Evolutionary conservation across 75 land plant species (phyloP), one percentile per base, ranked within the genome.

Genomic region (Sequoia sempervirens): DNA sequence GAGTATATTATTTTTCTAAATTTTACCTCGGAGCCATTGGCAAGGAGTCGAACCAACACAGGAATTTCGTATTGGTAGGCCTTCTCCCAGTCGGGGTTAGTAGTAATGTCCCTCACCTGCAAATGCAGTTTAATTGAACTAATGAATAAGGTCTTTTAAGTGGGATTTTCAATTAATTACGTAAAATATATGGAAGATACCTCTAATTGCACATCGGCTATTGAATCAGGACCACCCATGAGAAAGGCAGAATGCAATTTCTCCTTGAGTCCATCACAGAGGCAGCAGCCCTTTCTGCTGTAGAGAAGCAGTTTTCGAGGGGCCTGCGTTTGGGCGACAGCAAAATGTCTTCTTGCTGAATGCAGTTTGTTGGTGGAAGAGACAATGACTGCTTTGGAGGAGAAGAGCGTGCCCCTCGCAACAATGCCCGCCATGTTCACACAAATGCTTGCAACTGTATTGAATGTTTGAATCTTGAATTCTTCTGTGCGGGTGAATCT

Each of bases 11-110:
- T 30, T 64, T 32, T 26, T 26, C 2, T 23, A 6, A 23, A 54
- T 81, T 85, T 64, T 72, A 97, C 99, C 97, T 96, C 98, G 8
- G 94, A 83, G 52, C 93, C 94, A 86, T 96, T 98, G 5, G 93
- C 85, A 38, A 88, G 91, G 11, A 94, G 86, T 74, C 88, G 93
- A 30, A 93, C 94, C 54, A 97, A 85, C 30, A 97, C 98, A 2
- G 99, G 99, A 75, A 97, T 97, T 87, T 97, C 98, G 81, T 97
- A 97, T 88, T 96, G 95, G 83, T 97, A 97, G 37, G 89, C 84
- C 34, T 84, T 88, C 83, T 94, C 96, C 99, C 99, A 97, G 37
- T 88, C 93, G 3, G 92, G 92, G 76, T 96, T 91, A 64, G 80
- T 88, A 5, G 93, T 87, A 47, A 97, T 97, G 86, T 97, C 96